These are phyloP conservation scores for Magnusiomyces suaveolens DNA, from an alignment of 1,139 yeast genomes.

Conservation along the genomic window DNA sequence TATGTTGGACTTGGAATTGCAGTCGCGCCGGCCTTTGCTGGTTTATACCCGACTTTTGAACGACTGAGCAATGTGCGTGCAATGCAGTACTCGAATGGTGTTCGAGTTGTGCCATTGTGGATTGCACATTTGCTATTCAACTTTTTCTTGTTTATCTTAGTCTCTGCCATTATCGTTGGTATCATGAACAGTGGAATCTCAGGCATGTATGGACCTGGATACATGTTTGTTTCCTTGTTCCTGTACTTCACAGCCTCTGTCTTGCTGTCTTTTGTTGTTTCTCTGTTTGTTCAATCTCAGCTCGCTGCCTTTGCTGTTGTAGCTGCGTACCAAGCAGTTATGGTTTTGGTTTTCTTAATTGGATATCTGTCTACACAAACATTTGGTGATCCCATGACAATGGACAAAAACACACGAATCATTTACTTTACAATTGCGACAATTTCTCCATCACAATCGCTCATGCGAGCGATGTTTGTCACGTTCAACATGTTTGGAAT, in stretches of 20 bases:
- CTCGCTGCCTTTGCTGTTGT: constrained; percentile 33
- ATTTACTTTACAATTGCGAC: constrained; percentile 27
- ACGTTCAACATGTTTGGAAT: constrained; percentile 31
- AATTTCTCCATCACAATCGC: constrained; percentile 27
- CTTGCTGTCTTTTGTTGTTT: constrained; percentile 27
- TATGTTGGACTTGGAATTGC: constrained; percentile 32
- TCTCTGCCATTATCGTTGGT: constrained; percentile 24
- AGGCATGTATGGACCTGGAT: constrained; percentile 27
- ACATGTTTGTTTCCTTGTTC: constrained; percentile 27
- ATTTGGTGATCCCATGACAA: constrained; percentile 26
- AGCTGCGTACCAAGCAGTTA: constrained; percentile 30
- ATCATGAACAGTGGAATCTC: constrained; percentile 24
- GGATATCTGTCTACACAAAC: constrained; percentile 29
- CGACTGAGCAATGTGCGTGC: constrained; percentile 31
- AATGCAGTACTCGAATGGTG: constrained; percentile 34
- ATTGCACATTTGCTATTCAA: constrained; percentile 28
- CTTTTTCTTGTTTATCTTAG: constrained; percentile 21
- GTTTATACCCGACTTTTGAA: constrained; percentile 33
- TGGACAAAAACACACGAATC: constrained; percentile 20
- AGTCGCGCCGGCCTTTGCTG: constrained; percentile 31
- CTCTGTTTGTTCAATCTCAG: constrained; percentile 29
- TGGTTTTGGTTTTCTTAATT: constrained; percentile 28
- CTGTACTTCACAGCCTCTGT: constrained; percentile 29
- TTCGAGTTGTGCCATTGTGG: constrained; percentile 32
- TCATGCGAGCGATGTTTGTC: constrained; percentile 29